Base-by-base conservation (phyloP, 2,329 filamentous ascomycete genomes). In the Trichoderma semiorbis region DNA sequence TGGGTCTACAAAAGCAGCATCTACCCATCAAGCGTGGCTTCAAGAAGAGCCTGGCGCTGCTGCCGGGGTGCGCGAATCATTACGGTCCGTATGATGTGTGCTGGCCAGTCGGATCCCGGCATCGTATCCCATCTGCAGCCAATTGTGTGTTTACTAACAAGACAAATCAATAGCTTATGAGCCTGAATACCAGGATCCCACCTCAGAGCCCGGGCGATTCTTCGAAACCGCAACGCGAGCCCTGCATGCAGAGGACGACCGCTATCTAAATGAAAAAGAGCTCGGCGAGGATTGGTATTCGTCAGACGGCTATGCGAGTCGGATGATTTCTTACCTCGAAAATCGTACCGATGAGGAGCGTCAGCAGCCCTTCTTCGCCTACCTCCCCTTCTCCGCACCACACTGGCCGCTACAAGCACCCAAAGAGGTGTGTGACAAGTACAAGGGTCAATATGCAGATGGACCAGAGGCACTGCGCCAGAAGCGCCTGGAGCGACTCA, bases 351-450 rank as follows among this genome's bases (percentile, higher is more conserved):
- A 75, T 72, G 78, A 71, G 7, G 75, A 76, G 1, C 77, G 80
- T 14, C 74, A 79, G 5, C 74, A 78, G 62, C 85, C 88, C 0
- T 90, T 90, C 80, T 90, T 90, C 75, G 87, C 81, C 2, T 90
- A 89, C 76, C 81, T 88, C 3, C 87, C 88, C 1, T 91, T 90
- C 77, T 88, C 88, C 0, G 89, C 88, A 0, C 88, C 88, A 2
- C 88, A 91, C 74, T 91, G 89, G 89, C 89, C 89, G 2, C 79
- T 91, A 7, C 89, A 91, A 75, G 87, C 87, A 0, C 87, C 88
- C 0, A 78, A 81, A 65, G 84, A 88, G 72, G 85, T 86, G 69
- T 85, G 87, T 57, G 81, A 84, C 21, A 87, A 89, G 74, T 91
- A 90, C 78, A 83, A 83, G 16, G 88, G 88, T 21, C 80, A 88